Evolutionary conservation across 23 red algal genomes (phyloP).

Genomic region (Agarophyton chilense): DNA sequence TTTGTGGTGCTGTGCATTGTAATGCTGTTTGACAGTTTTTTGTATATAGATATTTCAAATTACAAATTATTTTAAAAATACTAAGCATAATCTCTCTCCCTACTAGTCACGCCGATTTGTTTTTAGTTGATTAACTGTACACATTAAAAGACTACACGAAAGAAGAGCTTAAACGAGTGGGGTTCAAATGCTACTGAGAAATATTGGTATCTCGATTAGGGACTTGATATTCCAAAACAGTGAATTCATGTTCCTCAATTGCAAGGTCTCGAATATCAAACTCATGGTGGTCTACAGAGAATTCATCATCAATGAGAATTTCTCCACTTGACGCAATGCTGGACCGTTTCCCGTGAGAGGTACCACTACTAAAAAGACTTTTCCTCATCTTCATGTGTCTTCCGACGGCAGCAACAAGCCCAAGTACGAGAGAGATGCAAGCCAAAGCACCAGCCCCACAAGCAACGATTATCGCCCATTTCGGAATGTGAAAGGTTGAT

Average conservation of each 20-base stretch:
- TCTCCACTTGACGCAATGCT: constrained; percentile 15
- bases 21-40: too few species aligned
- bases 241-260: constrained; percentile 37
- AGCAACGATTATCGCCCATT: constrained; percentile 24
- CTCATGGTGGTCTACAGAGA: background rate
- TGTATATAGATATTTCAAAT: too few species aligned
- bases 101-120: background rate
- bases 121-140: background rate
- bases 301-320: constrained; percentile 35
- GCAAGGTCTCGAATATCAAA: constrained; percentile 29
- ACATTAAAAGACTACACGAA: background rate
- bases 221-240: background rate
- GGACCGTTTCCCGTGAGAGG: background rate
- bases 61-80: too few species aligned
- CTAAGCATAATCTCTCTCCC: too few species aligned
- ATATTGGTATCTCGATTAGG: background rate
- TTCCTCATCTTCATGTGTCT: background rate
- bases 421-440: constrained; percentile 1
- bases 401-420: background rate
- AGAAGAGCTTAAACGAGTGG: background rate
- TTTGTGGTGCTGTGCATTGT: too few species aligned
- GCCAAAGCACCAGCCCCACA: background rate
- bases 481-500: constrained; percentile 7
- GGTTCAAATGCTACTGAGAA: background rate
- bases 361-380: background rate